A percentile compares a stretch with the other conserved stretches of the same genome.
Conservation (phyloP, 306 rosid genomes). For the Astragalus glycyphyllos region DNA sequence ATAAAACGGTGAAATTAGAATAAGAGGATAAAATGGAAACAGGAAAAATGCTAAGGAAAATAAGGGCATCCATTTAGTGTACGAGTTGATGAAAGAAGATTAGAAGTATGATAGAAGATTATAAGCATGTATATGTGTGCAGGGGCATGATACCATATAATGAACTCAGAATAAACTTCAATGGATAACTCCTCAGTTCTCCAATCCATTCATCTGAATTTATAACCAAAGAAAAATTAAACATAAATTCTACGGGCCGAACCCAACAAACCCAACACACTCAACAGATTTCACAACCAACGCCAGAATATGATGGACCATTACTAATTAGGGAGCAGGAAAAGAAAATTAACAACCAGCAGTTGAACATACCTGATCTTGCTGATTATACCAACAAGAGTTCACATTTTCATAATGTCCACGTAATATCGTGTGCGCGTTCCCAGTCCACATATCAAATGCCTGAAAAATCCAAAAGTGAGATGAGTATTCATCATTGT, state of each 20-base stretch:
- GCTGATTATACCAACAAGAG: slow-evolving; percentile 79
- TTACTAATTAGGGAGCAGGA: slow-evolving; percentile 20
- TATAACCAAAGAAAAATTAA: slow-evolving; percentile 13
- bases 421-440: slow-evolving; percentile 59
- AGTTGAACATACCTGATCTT: slow-evolving; percentile 73
- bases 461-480: slow-evolving; percentile 60
- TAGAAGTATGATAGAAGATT: neutral
- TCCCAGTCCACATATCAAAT: slow-evolving; percentile 92
- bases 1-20: slow-evolving; percentile 6
- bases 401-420: slow-evolving; percentile 90
- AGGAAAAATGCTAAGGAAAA: neutral
- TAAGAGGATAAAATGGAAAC: slow-evolving; percentile 1
- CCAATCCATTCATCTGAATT: slow-evolving; percentile 37
- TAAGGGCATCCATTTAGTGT: neutral
- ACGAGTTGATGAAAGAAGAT: neutral
- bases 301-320: slow-evolving; percentile 25
- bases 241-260: slow-evolving; percentile 22
- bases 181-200: slow-evolving; percentile 13
- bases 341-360: slow-evolving; percentile 20
- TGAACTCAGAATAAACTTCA: slow-evolving; percentile 20
- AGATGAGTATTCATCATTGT: slow-evolving; percentile 35
- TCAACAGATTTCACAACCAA: slow-evolving; percentile 22
- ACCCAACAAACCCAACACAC: too few species aligned
- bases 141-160: neutral
- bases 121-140: neutral